Percentiles rank a stretch among this genome's conserved stretches.
phyloP scores from a whole-genome alignment of 352 stramenopile species.

The Phytopythium delawarense region DNA sequence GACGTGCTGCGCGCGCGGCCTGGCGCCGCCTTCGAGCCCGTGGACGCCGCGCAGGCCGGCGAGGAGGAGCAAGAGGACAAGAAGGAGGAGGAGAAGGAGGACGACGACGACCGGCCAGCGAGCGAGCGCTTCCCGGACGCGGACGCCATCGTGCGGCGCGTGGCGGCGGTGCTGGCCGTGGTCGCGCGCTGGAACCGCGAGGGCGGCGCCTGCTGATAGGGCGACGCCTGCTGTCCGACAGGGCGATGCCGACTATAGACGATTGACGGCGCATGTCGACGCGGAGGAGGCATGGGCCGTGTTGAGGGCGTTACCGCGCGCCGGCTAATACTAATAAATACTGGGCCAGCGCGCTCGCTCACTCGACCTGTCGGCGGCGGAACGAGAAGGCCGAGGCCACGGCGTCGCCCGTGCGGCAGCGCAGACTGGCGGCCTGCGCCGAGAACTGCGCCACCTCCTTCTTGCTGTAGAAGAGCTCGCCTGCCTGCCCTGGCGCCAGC shows the following conservation, averaged over 20 bases:
- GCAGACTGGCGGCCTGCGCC: constrained; percentile 42
- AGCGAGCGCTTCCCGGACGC: constrained; percentile 25
- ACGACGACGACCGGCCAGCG: not conserved
- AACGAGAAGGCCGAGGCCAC: constrained; percentile 15
- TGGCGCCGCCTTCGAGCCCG: not conserved
- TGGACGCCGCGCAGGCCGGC: constrained; percentile 2
- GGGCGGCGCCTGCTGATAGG: not conserved
- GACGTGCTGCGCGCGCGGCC: constrained; percentile 25
- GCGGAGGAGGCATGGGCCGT: not conserved
- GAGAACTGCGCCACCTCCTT: constrained; percentile 63
- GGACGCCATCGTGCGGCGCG: constrained; percentile 58
- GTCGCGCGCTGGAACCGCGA: constrained; percentile 42
- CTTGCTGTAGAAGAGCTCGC: constrained; percentile 61
- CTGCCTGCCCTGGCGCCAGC: constrained; percentile 39
- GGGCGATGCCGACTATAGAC: no score
- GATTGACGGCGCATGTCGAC: no score
- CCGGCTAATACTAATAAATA: constrained; percentile 6
- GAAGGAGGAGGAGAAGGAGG: not conserved
- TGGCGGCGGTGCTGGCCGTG: constrained; percentile 36
- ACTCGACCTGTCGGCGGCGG: constrained; percentile 5
- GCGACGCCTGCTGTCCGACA: not conserved
- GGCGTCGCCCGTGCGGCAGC: constrained; percentile 49
- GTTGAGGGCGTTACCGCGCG: not conserved
- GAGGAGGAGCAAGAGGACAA: constrained; percentile 1
- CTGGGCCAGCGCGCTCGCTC: not conserved